Base-by-base conservation (phyloP, 768 basidiomycete species). In the Rhizopogon vinicolor region DNA sequence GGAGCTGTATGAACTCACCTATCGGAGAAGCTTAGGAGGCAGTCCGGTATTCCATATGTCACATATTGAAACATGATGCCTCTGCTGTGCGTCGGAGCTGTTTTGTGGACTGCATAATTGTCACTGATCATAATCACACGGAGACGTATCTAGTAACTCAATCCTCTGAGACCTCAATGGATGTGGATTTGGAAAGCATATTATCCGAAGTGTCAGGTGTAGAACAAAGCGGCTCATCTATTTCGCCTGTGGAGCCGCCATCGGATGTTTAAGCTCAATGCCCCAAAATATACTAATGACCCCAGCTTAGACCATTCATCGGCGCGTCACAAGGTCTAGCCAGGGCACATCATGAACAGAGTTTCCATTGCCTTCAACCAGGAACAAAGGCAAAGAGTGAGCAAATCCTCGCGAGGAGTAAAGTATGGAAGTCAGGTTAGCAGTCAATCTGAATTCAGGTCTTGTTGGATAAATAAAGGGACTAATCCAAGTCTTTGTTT, bases 1-100 rank as follows among this genome's bases (percentile, higher is more conserved):
- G 50, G 96, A 99, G 63, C 69, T 96, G 44, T 99, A 98, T 63
- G 96, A 60, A 84, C 78, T 19, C 97, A 98, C 73, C 97, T 96
- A 0, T 93, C 91, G 1, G 96, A 98, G 58, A 85, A 81, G 54
- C 95, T 90, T 0, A 77, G 84, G 14, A 77, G 93, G 58, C 81
- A 85, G 52, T 79, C 87, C 55, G 22, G 91, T 97, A 19, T 94
- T 99, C 70, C 95, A 98, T 62, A 80, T 98, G 78, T 86, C 88
- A 12, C 96, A 98, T 71, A 88, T 97, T 3, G 91, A 94, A 55
- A 81, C 78, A 14, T 86, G 96, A 99, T 68, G 93, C 96, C 7
- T 93, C 91, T 29, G 92, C 93, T 29, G 81, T 85, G 8, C 91
- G 22, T 22, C 22, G 3, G 22, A 22, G 22, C 22, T 22, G 1